Evolutionary conservation across 2,329 filamentous ascomycete genomes (phyloP), one percentile per base, ranked within the genome.

Genomic region (Fusarium sp.): DNA sequence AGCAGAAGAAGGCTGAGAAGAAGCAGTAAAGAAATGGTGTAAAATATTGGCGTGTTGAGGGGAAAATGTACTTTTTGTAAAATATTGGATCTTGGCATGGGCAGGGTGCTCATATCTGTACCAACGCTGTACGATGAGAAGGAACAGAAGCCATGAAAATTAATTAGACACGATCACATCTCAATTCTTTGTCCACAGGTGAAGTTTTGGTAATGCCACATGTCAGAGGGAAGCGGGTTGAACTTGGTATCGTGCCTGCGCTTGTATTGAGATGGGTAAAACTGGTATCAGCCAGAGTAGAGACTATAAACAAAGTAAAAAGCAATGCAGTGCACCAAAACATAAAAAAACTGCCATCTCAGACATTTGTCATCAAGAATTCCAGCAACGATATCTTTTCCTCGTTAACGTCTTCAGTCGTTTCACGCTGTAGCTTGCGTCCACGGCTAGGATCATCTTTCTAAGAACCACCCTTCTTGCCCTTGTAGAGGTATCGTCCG

Each of bases 401-500:
- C 34, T 53, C 24, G 11, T 42, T 16, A 11, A 18, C 14, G 13
- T 57, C 13, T 20, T 41, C 25, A 7, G 14, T 27, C 24, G n/a
- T 42, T 41, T 53, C 27, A n/a, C n/a, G n/a, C 13, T 53, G 49
- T 20, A 40, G 10, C 22, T 22, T 16, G 12, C 16, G 32, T 25
- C 22, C 48, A 51, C 16, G 32, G 30, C 13, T 20, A 34, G 18
- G 14, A 25, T 41, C 32, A 29, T 24, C 30, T 25, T 51, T 32
- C 52, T 69, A 75, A 44, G 61, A 74, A 41, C 62, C 71, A 44
- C 77, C 75, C 71, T 79, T 79, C 79, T 81, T 81, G 49, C 77
- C 76, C 73, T 77, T 80, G 74, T 79, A 78, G 48, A 83, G 80
- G 66, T 80, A 88, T 78, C 81, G 77, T 55, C 84, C 84, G 47